phyloP scores from a whole-genome alignment of 768 basidiomycete genomes.

The Piloderma croceum region DNA sequence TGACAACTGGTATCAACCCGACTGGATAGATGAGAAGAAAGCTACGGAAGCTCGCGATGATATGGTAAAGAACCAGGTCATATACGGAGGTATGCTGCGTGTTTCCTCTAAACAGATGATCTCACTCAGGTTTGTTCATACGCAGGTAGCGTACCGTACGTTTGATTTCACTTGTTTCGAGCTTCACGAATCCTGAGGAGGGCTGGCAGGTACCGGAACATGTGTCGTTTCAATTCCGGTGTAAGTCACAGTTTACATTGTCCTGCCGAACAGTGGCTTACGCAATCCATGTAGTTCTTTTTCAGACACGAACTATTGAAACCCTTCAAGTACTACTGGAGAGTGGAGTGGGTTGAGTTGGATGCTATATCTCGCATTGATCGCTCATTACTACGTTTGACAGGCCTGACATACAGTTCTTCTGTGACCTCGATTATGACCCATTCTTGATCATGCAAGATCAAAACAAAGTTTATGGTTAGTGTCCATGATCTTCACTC shows the following conservation, averaged over 20 bases:
- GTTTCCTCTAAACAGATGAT: not conserved
- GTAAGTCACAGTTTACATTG: constrained; percentile 36
- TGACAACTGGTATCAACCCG: constrained; percentile 78
- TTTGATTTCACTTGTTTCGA: constrained; percentile 12
- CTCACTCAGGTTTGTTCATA: constrained; percentile 3
- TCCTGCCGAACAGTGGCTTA: constrained; percentile 1
- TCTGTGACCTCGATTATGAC: constrained; percentile 74
- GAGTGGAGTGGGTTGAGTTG: constrained; percentile 39
- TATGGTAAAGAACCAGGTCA: constrained; percentile 65
- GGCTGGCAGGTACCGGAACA: constrained; percentile 74
- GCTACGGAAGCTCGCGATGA: constrained; percentile 57
- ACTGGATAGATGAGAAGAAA: constrained; percentile 70
- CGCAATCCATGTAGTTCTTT: constrained; percentile 54
- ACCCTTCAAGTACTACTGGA: constrained; percentile 82
- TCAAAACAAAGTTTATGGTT: constrained; percentile 79
- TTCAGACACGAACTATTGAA: constrained; percentile 73
- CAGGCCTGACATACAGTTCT: constrained; percentile 74
- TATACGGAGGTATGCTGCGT: constrained; percentile 52
- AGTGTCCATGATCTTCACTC: not conserved
- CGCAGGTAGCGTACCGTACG: constrained; percentile 70
- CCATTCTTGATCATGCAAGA: constrained; percentile 80
- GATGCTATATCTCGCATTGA: not conserved
- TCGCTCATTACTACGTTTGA: not conserved
- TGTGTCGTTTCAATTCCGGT: constrained; percentile 94
- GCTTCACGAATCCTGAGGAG: constrained; percentile 1